These are phyloP conservation scores for Thermothelomyces thermophilus DNA, from an alignment of 2,329 filamentous ascomycete genomes.

Conservation along the genomic window DNA sequence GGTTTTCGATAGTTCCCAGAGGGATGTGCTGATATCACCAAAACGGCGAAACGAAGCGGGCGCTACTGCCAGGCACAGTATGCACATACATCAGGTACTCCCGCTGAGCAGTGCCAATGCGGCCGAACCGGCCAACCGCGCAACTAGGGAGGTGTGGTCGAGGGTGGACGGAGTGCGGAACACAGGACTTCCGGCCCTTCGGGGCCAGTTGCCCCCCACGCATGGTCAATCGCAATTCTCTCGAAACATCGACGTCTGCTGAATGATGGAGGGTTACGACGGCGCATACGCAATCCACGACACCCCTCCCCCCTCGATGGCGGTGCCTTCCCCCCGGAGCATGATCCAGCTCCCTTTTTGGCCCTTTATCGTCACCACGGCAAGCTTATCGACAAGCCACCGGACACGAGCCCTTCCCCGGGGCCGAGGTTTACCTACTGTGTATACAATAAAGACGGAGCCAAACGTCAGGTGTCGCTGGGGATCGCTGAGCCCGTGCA, in stretches of 20 bases:
- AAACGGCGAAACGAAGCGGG: not conserved
- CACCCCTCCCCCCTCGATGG: no score
- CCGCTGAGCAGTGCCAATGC: constrained; percentile 7
- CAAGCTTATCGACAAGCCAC: not conserved
- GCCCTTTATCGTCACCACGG: not conserved
- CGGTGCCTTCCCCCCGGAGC: no score
- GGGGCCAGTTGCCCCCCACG: not conserved
- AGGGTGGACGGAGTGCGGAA: not conserved
- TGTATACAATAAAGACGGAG: no score
- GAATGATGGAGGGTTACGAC: no score
- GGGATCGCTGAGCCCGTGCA: not conserved
- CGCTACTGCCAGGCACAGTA: constrained; percentile 8
- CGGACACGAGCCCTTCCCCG: no score
- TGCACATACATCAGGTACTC: constrained; percentile 7
- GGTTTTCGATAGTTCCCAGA: no score
- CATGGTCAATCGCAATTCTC: not conserved
- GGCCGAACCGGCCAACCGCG: no score
- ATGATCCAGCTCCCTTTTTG: constrained; percentile 2
- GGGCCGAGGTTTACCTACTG: no score
- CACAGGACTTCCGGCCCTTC: not conserved
- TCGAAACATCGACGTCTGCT: not conserved
- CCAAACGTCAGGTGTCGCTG: no score
- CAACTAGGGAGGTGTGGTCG: no score
- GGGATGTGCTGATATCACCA: no score
- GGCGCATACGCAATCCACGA: no score